Evolutionary conservation across 768 basidiomycete species (phyloP).

Genomic region (Tulasnella sp.): DNA sequence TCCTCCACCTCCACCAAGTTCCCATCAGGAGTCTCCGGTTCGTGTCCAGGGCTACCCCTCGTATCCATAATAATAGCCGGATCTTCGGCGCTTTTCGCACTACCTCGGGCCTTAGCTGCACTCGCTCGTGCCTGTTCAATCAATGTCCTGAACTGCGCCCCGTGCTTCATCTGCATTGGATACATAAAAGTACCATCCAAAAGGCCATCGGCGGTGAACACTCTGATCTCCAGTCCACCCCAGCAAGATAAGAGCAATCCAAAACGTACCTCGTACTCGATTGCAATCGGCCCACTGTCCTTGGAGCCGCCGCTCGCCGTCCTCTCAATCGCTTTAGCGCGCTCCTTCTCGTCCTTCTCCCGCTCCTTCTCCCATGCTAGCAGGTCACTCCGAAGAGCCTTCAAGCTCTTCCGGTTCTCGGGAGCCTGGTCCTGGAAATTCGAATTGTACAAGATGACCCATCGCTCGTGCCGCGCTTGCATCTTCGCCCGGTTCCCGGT

Average conservation of each 20-base stretch:
- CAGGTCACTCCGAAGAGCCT: neutral
- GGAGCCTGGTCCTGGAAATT: slow-evolving; percentile 22
- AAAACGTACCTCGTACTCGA: slow-evolving; percentile 30
- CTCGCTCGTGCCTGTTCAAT: slow-evolving; percentile 29
- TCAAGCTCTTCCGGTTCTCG: neutral
- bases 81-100: neutral
- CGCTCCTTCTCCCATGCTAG: slow-evolving; percentile 23
- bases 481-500: slow-evolving; percentile 11
- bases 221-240: neutral
- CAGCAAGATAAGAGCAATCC: neutral
- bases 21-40: neutral
- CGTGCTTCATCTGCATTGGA: slow-evolving; percentile 25
- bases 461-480: slow-evolving; percentile 34
- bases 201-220: neutral
- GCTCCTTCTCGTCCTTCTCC: slow-evolving; percentile 31
- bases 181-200: neutral
- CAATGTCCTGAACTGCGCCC: slow-evolving; percentile 21
- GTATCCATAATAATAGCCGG: neutral
- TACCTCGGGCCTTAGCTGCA: neutral
- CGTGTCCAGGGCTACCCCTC: neutral
- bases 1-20: neutral
- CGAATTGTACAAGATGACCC: slow-evolving; percentile 26
- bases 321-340: slow-evolving; percentile 15
- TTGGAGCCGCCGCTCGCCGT: neutral
- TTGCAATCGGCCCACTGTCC: neutral